Evolutionary conservation across 768 basidiomycete species (phyloP).

Genomic region (Strobilomyces confusus): DNA sequence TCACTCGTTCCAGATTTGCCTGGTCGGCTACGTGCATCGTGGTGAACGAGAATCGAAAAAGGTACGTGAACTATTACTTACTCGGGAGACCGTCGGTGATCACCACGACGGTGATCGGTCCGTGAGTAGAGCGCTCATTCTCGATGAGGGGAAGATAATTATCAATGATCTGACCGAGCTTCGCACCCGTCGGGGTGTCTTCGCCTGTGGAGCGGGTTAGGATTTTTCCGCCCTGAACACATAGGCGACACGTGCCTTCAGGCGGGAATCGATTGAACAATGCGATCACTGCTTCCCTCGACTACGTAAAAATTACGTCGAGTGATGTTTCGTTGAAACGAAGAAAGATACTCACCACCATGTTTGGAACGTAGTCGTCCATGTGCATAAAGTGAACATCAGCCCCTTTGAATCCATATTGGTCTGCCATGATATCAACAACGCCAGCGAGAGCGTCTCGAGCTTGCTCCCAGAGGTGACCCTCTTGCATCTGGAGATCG

Average conservation of each 20-base stretch:
- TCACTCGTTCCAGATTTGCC: slow-evolving; percentile 22
- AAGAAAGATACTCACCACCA: slow-evolving; percentile 17
- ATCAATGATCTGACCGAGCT: slow-evolving; percentile 34
- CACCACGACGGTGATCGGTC: slow-evolving; percentile 35
- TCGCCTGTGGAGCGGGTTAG: no score
- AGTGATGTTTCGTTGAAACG: neutral
- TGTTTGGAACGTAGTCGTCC: slow-evolving; percentile 26
- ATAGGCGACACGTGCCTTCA: slow-evolving; percentile 15
- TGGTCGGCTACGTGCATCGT: slow-evolving; percentile 24
- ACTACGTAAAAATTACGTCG: slow-evolving; percentile 11
- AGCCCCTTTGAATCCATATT: slow-evolving; percentile 36
- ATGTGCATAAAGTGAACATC: slow-evolving; percentile 43
- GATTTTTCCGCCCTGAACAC: neutral
- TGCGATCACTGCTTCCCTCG: slow-evolving; percentile 16
- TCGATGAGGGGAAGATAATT: slow-evolving; percentile 36
- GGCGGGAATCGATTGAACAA: slow-evolving; percentile 27
- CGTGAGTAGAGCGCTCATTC: slow-evolving; percentile 23
- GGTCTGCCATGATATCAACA: slow-evolving; percentile 33
- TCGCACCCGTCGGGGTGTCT: no score
- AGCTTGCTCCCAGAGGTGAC: no score
- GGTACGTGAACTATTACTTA: slow-evolving; percentile 16
- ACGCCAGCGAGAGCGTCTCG: slow-evolving; percentile 40
- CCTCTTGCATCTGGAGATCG: slow-evolving; percentile 38
- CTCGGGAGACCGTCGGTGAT: slow-evolving; percentile 41
- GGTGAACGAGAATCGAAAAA: neutral